phyloP scores from a whole-genome alignment of 2,329 filamentous ascomycete genomes.

The Lasiodiplodia gonubiensis region DNA sequence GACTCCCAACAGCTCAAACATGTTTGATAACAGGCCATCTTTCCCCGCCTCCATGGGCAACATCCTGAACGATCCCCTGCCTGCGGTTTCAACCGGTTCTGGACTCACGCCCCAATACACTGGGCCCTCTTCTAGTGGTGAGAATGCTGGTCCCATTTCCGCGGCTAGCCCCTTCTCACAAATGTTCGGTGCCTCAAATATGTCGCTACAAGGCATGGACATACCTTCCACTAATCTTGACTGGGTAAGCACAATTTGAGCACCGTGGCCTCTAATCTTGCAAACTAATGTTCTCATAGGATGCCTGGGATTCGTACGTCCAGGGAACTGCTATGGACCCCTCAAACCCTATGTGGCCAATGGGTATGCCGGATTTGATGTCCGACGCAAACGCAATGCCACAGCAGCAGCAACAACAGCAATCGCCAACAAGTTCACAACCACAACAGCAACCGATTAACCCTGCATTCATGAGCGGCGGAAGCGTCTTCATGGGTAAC shows the following conservation, averaged over 20 bases:
- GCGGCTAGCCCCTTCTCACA: slow-evolving; percentile 60
- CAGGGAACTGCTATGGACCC: slow-evolving; percentile 60
- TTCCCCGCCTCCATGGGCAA: slow-evolving; percentile 48
- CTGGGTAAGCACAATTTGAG: slow-evolving; percentile 59
- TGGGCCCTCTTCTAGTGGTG: slow-evolving; percentile 38
- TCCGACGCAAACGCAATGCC: slow-evolving; percentile 31
- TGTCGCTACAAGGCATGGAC: slow-evolving; percentile 59
- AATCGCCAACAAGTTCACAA: slow-evolving; percentile 14
- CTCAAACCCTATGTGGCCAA: slow-evolving; percentile 51
- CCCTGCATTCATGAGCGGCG: slow-evolving; percentile 41
- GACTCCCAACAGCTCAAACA: slow-evolving; percentile 55
- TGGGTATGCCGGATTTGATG: slow-evolving; percentile 41
- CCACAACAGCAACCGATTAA: slow-evolving; percentile 29
- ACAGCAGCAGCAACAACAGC: slow-evolving; percentile 35
- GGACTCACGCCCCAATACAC: slow-evolving; percentile 43
- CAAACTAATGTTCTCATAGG: slow-evolving; percentile 51
- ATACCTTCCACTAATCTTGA: slow-evolving; percentile 60
- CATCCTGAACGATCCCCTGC: slow-evolving; percentile 42
- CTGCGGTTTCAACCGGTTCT: slow-evolving; percentile 36
- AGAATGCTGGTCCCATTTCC: slow-evolving; percentile 45
- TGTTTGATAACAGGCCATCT: slow-evolving; percentile 45
- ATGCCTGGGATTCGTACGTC: slow-evolving; percentile 73
- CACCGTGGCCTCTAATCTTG: neutral
- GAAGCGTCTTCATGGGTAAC: slow-evolving; percentile 48
- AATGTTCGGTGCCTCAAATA: slow-evolving; percentile 56